These are phyloP conservation scores for Fusarium torulosum DNA, from an alignment of 2,329 filamentous ascomycete species.

Conservation along the genomic window DNA sequence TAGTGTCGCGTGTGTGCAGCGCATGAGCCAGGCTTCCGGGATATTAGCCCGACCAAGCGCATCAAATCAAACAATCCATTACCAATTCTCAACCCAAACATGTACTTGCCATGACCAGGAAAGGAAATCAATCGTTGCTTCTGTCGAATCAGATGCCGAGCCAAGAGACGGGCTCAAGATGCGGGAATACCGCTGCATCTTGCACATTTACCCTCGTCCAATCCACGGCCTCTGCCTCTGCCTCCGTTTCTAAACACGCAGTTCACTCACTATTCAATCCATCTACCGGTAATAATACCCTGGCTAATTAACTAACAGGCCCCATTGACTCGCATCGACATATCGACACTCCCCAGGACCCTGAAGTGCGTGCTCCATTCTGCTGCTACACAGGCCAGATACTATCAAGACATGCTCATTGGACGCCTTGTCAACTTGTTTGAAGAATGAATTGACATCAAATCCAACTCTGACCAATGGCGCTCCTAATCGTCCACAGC, in stretches of 20 bases:
- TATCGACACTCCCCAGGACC: conserved; percentile 40
- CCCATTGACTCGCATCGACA: conserved; percentile 35
- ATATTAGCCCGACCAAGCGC: conserved; percentile 26
- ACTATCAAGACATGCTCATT: conserved; percentile 46
- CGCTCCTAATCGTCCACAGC: conserved; percentile 22
- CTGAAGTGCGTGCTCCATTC: conserved; percentile 11
- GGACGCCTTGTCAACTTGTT: conserved; percentile 47
- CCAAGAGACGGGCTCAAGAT: conserved; percentile 10
- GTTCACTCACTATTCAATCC: background rate
- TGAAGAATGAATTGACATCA: conserved; percentile 51
- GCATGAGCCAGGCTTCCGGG: conserved; percentile 16
- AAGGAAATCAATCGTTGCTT: conserved; percentile 23
- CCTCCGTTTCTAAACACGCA: conserved; percentile 34
- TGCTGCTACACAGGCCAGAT: conserved; percentile 12
- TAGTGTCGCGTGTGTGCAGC: conserved; percentile 12
- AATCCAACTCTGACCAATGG: conserved; percentile 40
- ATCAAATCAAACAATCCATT: conserved; percentile 38
- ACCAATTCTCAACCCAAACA: conserved; percentile 40
- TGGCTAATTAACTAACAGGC: conserved; percentile 12
- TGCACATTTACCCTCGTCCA: conserved; percentile 27
- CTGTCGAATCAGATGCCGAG: conserved; percentile 40
- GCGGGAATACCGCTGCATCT: conserved; percentile 38
- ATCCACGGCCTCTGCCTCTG: conserved; percentile 22
- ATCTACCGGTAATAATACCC: conserved; percentile 6
- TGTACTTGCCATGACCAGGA: conserved; percentile 24